These are phyloP conservation scores for Rhynchospora pubera DNA, from an alignment of 176 grass and related monocot species.

Conservation along the genomic window DNA sequence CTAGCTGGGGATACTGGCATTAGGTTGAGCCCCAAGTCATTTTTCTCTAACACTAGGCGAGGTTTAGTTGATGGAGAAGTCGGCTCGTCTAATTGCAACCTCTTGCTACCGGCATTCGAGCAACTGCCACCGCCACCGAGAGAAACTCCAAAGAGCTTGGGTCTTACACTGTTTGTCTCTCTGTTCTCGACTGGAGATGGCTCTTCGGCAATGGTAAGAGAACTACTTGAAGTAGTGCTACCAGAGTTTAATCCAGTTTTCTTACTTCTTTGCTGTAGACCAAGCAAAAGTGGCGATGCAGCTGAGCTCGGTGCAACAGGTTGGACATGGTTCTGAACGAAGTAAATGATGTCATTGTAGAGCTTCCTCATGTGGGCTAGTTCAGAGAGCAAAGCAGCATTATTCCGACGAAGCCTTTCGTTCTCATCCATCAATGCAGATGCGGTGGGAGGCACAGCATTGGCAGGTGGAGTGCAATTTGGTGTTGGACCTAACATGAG, in stretches of 20 bases:
- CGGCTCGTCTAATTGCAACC: slow-evolving; percentile 26
- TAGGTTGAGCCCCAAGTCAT: slow-evolving; percentile 47
- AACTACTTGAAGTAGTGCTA: slow-evolving; percentile 94
- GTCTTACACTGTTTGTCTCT: slow-evolving; percentile 36
- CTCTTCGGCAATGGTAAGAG: slow-evolving; percentile 84
- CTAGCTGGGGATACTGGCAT: slow-evolving; percentile 42
- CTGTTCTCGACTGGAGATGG: slow-evolving; percentile 41
- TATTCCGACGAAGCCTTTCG: slow-evolving; percentile 71
- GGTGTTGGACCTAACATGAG: slow-evolving; percentile 32
- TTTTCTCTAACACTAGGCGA: slow-evolving; percentile 33
- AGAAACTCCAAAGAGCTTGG: slow-evolving; percentile 79
- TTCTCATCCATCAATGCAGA: slow-evolving; percentile 84
- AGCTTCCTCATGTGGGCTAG: slow-evolving; percentile 95
- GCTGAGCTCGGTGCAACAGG: slow-evolving; percentile 79
- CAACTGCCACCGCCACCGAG: slow-evolving; percentile 15
- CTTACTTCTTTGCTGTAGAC: slow-evolving; percentile 36
- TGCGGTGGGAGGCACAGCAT: slow-evolving; percentile 31
- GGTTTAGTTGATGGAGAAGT: slow-evolving; percentile 57
- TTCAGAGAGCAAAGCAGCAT: slow-evolving; percentile 73
- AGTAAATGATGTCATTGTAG: slow-evolving; percentile 99
- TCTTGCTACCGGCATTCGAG: slow-evolving; percentile 33
- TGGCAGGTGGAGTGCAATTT: not conserved
- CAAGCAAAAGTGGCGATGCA: slow-evolving; percentile 43
- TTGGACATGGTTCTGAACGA: slow-evolving; percentile 95
- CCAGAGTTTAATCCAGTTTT: slow-evolving; percentile 31